Evolutionary conservation across 441 rosid genomes (phyloP), one percentile per base, ranked within the genome.

Genomic region (Theobroma grandiflorum): DNA sequence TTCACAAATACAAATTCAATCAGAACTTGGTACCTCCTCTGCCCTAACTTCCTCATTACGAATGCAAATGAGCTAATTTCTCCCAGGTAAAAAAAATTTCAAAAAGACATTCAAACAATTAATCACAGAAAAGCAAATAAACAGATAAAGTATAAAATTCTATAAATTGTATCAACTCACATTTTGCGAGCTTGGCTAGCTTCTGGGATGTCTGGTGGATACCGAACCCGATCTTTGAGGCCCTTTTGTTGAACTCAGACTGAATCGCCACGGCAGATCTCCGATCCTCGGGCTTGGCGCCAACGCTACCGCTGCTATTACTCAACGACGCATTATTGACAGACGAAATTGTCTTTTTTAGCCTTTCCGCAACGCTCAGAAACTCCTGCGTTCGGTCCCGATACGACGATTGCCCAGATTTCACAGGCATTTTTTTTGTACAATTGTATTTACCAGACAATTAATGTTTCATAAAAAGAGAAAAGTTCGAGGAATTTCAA

Each of bases 161-260:
- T 45, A 35, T 7, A 42, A 7, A 77, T 61, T 35, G 8, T 68
- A 15, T 53, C 31, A 37, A 52, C 76, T 4, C 76, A 72, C 76
- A 40, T 52, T 72, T 72, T 0, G 95, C 91, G 2, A 91, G 85
- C 86, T 91, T 91, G 0, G 91, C 74, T 1, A 91, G 89, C 83
- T 91, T 91, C 89, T 89, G 93, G 1, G 93, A 91, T 10, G 95
- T 88, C 77, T 91, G 95, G 64, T 87, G 87, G 35, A 91, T 90
- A 40, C 89, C 95, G 26, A 84, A 78, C 70, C 95, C 93, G 11
- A 91, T 86, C 80, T 85, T 87, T 31, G 88, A 81, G 76, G 95
- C 95, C 85, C 91, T 87, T 68, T 49, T 82, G 57, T 81, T 87
- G 80, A 91, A 91, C 74, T 91, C 95, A 8, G 93, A 89, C 43